Evolutionary conservation across 73 alveolate species (phyloP).

Genomic region (Strombidium stylifer): DNA sequence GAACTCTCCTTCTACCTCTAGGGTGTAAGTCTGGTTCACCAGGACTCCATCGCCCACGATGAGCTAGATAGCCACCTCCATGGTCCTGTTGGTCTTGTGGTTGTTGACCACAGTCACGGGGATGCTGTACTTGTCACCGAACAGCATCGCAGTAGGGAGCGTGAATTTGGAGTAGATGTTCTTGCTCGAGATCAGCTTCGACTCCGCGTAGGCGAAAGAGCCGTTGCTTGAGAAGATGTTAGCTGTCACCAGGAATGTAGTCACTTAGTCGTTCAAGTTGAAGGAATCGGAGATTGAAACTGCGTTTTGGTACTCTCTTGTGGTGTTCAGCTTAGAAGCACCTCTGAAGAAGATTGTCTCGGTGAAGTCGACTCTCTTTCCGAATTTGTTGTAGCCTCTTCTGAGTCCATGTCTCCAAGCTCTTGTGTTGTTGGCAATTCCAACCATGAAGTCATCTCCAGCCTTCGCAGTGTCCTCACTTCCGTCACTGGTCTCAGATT

Average conservation of each 20-base stretch:
- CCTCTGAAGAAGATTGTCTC: slow-evolving; percentile 33
- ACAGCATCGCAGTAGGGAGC: slow-evolving; percentile 27
- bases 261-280: slow-evolving; percentile 38
- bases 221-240: slow-evolving; percentile 28
- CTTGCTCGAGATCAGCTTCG: slow-evolving; percentile 15
- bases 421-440: slow-evolving; percentile 9
- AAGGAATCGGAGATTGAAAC: no score
- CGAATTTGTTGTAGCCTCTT: background rate
- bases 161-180: slow-evolving; percentile 22
- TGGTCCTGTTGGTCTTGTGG: background rate
- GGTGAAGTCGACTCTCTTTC: slow-evolving; percentile 44
- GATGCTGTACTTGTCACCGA: slow-evolving; percentile 20
- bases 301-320: background rate
- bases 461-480: background rate
- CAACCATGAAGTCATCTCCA: slow-evolving; percentile 10
- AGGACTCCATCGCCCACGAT: background rate
- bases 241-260: slow-evolving; percentile 45
- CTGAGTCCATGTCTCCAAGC: slow-evolving; percentile 2
- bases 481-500: background rate
- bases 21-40: no score
- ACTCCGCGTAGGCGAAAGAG: slow-evolving; percentile 3
- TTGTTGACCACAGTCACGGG: slow-evolving; percentile 36
- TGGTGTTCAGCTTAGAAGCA: background rate
- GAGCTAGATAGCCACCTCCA: background rate
- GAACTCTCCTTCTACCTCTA: background rate